Evolutionary conservation across 1,284 basidiomycete species (phyloP), one percentile per base, ranked within the genome.

Genomic region (Retiboletus fuscus): DNA sequence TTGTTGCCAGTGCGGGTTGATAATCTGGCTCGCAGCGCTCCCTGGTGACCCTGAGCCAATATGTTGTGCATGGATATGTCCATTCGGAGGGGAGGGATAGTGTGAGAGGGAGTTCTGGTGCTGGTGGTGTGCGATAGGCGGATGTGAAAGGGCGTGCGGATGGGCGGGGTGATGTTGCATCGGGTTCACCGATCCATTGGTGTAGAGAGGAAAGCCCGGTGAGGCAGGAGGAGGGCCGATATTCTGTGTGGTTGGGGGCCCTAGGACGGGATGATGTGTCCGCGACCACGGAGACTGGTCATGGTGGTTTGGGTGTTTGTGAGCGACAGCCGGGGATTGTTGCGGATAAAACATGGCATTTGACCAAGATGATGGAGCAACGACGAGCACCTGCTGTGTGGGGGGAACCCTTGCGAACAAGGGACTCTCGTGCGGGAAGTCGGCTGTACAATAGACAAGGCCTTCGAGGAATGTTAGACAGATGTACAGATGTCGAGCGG

Each of bases 261-360:
- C 89, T 73, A 90, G 87, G 60, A 87, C 88, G 51, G 87, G 87
- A 73, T 91, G 90, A 77, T 91, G 91, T 41, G 86, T 83, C 57
- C 91, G 86, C 53, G 86, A 82, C 92, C 92, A 94, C 65, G 90
- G 87, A 34, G 88, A 87, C 83, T 91, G 91, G 83, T 93, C 92
- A 80, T 92, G 86, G 79, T 91, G 91, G 72, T 84, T 87, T 75
- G 91, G 84, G 74, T 93, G 87, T 81, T 93, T 93, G 86, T 92
- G 92, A 74, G 87, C 85, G 79, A 93, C 90, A 82, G 90, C 91
- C 78, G 92, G 92, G 73, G 92, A 93, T 82, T 92, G 92, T 80
- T 93, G 92, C 78, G 92, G 87, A 83, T 92, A 93, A 84, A 92
- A 94, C 92, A 94, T 94, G 74, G 85, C 87, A 87, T 87, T 82